A percentile compares a stretch with the other conserved stretches of the same genome.
Conservation (phyloP, 2,329 filamentous ascomycete species). For the Aspergillus texensis region DNA sequence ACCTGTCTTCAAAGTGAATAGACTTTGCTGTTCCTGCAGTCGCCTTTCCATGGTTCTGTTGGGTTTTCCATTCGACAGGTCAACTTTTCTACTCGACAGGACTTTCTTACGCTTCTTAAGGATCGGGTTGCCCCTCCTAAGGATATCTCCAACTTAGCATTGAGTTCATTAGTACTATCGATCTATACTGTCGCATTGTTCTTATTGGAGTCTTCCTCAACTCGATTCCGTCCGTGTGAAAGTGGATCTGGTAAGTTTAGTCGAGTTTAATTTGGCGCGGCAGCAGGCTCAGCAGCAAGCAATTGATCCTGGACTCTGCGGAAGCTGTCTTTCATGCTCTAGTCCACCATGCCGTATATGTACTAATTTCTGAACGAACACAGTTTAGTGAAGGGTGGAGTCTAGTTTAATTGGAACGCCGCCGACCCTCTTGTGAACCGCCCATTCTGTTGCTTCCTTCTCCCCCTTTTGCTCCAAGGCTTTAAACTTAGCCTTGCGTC, state of each 20-base stretch:
- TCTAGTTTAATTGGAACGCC: constrained; percentile 14
- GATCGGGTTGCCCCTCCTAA: not conserved
- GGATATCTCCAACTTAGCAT: not conserved
- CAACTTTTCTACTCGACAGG: not conserved
- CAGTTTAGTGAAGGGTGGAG: constrained; percentile 13
- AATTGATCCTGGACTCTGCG: not conserved
- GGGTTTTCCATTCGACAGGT: not conserved
- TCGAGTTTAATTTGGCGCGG: not conserved
- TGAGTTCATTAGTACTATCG: not conserved
- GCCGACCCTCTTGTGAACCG: constrained; percentile 15
- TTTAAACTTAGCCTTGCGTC: constrained; percentile 10
- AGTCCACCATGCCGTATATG: constrained; percentile 4
- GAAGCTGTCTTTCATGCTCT: not conserved
- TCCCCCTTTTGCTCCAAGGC: constrained; percentile 6
- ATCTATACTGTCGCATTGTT: not conserved
- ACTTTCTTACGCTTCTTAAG: not conserved
- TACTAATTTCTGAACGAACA: constrained; percentile 4
- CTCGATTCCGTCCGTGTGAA: not conserved
- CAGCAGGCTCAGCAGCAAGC: not conserved
- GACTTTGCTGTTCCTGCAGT: constrained; percentile 17
- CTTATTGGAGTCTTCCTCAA: not conserved
- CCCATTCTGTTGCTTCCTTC: constrained; percentile 3
- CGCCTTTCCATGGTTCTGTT: not conserved
- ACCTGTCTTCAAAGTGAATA: constrained; percentile 7
- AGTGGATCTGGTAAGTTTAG: constrained; percentile 3